phyloP scores from a whole-genome alignment of 1,284 basidiomycete genomes.

The Cryptococcus maquisensis region DNA sequence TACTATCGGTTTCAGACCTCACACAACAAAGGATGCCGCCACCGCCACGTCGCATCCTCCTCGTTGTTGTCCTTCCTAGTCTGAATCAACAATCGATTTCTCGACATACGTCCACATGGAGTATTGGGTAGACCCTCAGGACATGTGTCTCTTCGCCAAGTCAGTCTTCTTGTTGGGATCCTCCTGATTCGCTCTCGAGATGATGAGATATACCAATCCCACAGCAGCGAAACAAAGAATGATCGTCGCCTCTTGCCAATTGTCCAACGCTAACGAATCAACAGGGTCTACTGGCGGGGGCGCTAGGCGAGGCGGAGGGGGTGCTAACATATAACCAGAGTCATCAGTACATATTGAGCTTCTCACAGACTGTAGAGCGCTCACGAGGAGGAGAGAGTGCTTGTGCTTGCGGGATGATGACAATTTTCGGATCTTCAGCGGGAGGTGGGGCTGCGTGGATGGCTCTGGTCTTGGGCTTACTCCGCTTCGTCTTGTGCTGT shows the following conservation, averaged over 20 bases:
- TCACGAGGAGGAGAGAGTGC: neutral
- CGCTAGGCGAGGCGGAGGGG: neutral
- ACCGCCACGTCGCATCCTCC: too few species aligned
- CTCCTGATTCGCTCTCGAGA: constrained; percentile 15
- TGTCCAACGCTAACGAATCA: constrained; percentile 21
- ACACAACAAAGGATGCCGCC: neutral
- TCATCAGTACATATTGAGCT: too few species aligned
- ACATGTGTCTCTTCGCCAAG: constrained; percentile 19
- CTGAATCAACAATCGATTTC: too few species aligned
- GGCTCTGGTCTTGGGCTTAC: neutral
- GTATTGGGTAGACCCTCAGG: neutral
- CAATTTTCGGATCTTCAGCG: neutral
- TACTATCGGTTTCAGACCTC: too few species aligned
- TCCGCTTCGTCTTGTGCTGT: constrained; percentile 2
- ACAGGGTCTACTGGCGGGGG: neutral
- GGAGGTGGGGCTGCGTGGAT: neutral
- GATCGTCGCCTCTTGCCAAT: constrained; percentile 40
- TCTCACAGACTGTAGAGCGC: too few species aligned
- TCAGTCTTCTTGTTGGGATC: constrained; percentile 17
- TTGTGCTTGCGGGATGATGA: neutral
- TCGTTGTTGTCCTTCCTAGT: too few species aligned
- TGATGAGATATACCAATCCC: constrained; percentile 32
- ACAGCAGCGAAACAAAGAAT: constrained; percentile 35
- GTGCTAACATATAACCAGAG: neutral
- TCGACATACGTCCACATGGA: too few species aligned